Percentiles rank a stretch among this genome's conserved stretches.
Evolutionary conservation across 768 basidiomycete species (phyloP).

Genomic region (Chlorophyllum brunneum): DNA sequence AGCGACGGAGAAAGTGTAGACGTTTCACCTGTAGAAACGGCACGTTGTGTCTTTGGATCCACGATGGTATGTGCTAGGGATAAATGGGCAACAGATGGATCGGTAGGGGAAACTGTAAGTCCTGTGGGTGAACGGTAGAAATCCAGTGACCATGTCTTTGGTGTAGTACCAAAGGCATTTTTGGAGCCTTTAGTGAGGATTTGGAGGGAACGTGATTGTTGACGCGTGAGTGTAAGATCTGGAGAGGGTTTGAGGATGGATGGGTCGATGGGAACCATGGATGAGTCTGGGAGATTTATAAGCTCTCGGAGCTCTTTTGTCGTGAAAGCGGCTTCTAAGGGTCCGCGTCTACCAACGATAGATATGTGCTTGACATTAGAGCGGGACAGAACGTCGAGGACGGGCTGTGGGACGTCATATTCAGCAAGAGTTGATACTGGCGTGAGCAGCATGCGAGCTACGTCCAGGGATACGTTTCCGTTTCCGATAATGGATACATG

Average conservation of each 20-base stretch:
- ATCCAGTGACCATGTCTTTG: constrained; percentile 75
- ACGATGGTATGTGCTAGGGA: constrained; percentile 59
- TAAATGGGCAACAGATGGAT: constrained; percentile 33
- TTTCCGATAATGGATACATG: constrained; percentile 89
- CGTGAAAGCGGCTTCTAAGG: constrained; percentile 85
- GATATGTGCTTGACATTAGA: constrained; percentile 73
- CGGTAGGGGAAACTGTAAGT: constrained; percentile 27
- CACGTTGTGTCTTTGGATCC: constrained; percentile 42
- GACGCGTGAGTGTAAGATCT: constrained; percentile 42
- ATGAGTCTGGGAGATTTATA: constrained; percentile 56
- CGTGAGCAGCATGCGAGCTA: constrained; percentile 86
- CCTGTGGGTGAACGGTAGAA: constrained; percentile 74
- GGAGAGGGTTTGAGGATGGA: constrained; percentile 33
- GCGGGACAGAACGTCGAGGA: constrained; percentile 60
- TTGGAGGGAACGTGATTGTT: constrained; percentile 64
- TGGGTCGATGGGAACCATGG: constrained; percentile 60
- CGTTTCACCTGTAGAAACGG: constrained; percentile 52
- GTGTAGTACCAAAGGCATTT: constrained; percentile 40
- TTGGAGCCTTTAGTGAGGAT: constrained; percentile 65
- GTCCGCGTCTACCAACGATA: constrained; percentile 83
- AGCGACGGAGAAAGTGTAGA: constrained; percentile 62
- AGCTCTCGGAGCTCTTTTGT: constrained; percentile 92
- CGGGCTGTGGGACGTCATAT: constrained; percentile 77
- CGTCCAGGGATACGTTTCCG: constrained; percentile 92
- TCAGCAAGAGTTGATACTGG: constrained; percentile 52